Evolutionary conservation across 352 stramenopile species (phyloP), one percentile per base, ranked within the genome.

Genomic region (Pythium monospermum): DNA sequence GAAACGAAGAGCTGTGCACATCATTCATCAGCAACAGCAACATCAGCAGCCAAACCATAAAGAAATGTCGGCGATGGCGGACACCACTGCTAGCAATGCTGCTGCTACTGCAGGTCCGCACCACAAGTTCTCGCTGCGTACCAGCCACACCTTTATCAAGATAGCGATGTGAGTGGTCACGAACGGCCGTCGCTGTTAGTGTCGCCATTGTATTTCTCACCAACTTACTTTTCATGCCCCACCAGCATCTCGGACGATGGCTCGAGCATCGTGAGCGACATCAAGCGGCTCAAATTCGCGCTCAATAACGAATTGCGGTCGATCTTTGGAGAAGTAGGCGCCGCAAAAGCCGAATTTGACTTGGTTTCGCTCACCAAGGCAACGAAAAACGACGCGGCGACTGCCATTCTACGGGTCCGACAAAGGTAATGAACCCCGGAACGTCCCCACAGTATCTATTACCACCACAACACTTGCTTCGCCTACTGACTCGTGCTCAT

Each of bases 41-140:
- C 11, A 47, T 25, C 15, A 16, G 18, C 18, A n/a, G n/a, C n/a
- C n/a, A n/a, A n/a, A n/a, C n/a, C n/a, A n/a, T n/a, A n/a, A n/a
- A n/a, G n/a, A n/a, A n/a, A n/a, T n/a, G n/a, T n/a, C n/a, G n/a
- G n/a, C n/a, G n/a, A n/a, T n/a, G n/a, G n/a, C n/a, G n/a, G n/a
- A n/a, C n/a, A n/a, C n/a, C n/a, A n/a, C n/a, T n/a, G n/a, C n/a
- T n/a, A n/a, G n/a, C n/a, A n/a, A 3, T 10, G 38, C 31, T 15
- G 33, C 26, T n/a, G 27, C 56, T n/a, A 15, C 18, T n/a, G 28
- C 32, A 2, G 31, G 23, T 0, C 52, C 71, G 42, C 80, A 91
- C 50, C 73, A 84, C 73, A 91, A 91, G 68, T 89, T 91, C 61
- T 81, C 66, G 23, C 61, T 89, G 57, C 64, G 50, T 38, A 58